Base-by-base conservation (phyloP, 345 rosid genomes). In the Arabis hirsuta region DNA sequence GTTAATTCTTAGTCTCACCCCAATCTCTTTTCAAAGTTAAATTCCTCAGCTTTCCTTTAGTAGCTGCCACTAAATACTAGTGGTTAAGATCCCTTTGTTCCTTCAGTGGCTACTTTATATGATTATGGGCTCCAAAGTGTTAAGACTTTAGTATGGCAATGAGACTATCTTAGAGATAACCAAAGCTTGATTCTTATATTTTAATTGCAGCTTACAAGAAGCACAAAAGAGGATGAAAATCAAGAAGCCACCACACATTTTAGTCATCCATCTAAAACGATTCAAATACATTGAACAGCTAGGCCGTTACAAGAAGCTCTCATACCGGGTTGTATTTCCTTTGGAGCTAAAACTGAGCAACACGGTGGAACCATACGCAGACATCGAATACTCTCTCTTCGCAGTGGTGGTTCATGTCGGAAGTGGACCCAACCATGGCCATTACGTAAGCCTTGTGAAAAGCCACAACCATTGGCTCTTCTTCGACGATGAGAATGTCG, bases 151-250 rank as follows among this genome's bases (percentile, higher is more conserved):
- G 12, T 16, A 62, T 0, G 20, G 3, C 8, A 26, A 4, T 26
- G 51, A 27, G 12, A 53, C 1, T 14, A n/a, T 26, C 55, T 11
- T 68, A 54, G 62, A 0, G 14, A 6, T 44, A 3, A 5, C 45
- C 34, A 2, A 19, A 67, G 52, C 16, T 2, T 11, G 10, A 59
- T 38, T 26, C 10, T 41, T 38, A 32, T 31, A 9, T 43, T n/a
- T 34, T 14, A 31, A 8, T 20, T 51, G 47, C 43, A 75, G 99
- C 80, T 87, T 92, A 84, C 99, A 95, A 81, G 99, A 95, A 85
- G 99, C 97, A 11, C 98, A 90, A 72, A 95, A 95, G 84, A 84
- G 98, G 81, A 95, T 95, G 98, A 95, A 95, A 88, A 95, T 95
- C 78, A 95, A 95, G 89, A 95, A 90, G 80, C 90, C 98, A 9